Evolutionary conservation across 345 rosid species (phyloP).

Genomic region (Moricandia arvensis): DNA sequence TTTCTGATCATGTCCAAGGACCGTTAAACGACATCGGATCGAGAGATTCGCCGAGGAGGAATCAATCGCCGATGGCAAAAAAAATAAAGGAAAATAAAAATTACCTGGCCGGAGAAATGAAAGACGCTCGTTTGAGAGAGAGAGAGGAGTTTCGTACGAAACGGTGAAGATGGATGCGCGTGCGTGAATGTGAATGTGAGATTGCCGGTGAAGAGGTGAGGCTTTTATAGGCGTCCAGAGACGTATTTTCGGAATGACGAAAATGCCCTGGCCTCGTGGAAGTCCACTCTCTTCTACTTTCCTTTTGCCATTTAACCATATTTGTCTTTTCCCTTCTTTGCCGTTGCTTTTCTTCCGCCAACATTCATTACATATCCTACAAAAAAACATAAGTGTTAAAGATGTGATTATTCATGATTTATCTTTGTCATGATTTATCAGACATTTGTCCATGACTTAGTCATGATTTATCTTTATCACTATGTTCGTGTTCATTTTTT

Average conservation of each 20-base stretch:
- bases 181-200: constrained; percentile 34
- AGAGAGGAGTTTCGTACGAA: constrained; percentile 32
- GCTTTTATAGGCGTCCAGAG: constrained; percentile 29
- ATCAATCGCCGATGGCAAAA: not conserved
- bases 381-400: not conserved
- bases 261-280: constrained; percentile 19
- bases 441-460: no score
- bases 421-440: no score
- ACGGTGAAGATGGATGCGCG: constrained; percentile 37
- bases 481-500: no score
- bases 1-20: constrained; percentile 20
- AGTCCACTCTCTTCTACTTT: constrained; percentile 36
- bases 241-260: constrained; percentile 17
- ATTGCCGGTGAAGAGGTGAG: not conserved
- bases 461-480: no score
- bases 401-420: no score
- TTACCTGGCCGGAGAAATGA: constrained; percentile 28
- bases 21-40: constrained; percentile 29
- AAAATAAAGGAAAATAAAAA: not conserved
- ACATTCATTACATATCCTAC: constrained; percentile 1
- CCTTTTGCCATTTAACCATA: constrained; percentile 20
- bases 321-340: constrained; percentile 33
- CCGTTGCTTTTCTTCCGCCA: constrained; percentile 4
- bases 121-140: constrained; percentile 17
- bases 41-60: not conserved